Percentiles rank a stretch among this genome's conserved stretches.
Conservation (phyloP, 306 rosid species). For the Styphnolobium japonicum region DNA sequence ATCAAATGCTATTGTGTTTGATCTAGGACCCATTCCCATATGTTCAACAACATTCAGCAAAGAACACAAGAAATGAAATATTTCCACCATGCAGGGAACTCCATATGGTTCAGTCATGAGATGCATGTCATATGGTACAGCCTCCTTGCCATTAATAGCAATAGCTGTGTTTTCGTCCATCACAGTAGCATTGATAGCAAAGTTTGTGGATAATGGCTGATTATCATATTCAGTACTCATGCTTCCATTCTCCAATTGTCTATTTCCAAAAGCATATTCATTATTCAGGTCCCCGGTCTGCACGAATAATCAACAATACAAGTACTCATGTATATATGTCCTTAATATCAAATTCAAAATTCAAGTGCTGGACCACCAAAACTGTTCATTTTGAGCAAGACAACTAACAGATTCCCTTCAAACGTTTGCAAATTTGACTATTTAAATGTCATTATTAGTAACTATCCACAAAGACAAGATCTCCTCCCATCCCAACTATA, state of each 20-base stretch:
- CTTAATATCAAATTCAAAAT: background rate
- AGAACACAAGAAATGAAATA: conserved; percentile 64
- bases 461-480: background rate
- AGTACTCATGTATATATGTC: background rate
- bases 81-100: conserved; percentile 81
- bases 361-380: background rate
- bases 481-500: background rate
- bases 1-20: conserved; percentile 61
- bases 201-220: conserved; percentile 42
- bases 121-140: conserved; percentile 49
- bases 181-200: conserved; percentile 36
- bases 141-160: conserved; percentile 42
- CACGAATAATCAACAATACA: conserved; percentile 14
- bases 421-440: background rate
- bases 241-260: conserved; percentile 63
- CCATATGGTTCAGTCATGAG: conserved; percentile 72
- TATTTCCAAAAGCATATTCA: conserved; percentile 50
- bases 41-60: conserved; percentile 61
- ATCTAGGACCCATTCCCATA: conserved; percentile 47
- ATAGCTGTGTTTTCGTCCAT: conserved; percentile 42
- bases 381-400: background rate
- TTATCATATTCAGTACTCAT: conserved; percentile 44
- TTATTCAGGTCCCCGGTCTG: conserved; percentile 50
- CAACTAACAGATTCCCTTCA: background rate
- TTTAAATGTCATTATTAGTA: background rate